Conservation (phyloP, 306 rosid species). For the Abrus pulchellus region DNA sequence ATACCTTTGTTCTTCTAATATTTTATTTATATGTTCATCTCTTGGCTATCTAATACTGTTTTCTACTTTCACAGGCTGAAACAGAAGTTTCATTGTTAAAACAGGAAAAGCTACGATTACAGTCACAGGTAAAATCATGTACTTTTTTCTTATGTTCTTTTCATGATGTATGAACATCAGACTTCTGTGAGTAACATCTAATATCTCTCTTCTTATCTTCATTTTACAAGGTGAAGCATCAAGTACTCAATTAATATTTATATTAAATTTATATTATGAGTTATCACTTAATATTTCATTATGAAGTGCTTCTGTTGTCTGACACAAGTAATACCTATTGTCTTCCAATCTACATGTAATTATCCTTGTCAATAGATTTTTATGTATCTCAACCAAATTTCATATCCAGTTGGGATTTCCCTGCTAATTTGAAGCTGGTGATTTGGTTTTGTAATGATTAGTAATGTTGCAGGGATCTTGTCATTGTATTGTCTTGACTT, state of each 20-base stretch:
- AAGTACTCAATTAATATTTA: not conserved
- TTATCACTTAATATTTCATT: not conserved
- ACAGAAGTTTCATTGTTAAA: slow-evolving; percentile 86
- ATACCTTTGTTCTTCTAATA: slow-evolving; percentile 29
- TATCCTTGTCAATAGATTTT: not conserved
- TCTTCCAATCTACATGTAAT: not conserved
- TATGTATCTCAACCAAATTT: not conserved
- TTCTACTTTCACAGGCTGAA: slow-evolving; percentile 75
- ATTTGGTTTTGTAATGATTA: not conserved
- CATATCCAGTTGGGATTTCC: not conserved
- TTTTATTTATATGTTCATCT: slow-evolving; percentile 7
- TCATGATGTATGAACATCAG: not conserved
- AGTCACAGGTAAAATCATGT: slow-evolving; percentile 73
- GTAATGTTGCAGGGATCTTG: not conserved
- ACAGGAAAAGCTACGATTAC: slow-evolving; percentile 87
- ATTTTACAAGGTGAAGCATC: not conserved
- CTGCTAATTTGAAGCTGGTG: slow-evolving; percentile 16
- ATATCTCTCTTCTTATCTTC: not conserved
- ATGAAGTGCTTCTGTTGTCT: not conserved
- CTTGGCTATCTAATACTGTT: slow-evolving; percentile 27
- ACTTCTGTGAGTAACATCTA: not conserved
- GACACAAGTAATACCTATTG: not conserved
- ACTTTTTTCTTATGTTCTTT: not conserved
- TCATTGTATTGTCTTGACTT: not conserved
- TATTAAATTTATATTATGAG: not conserved